Percentiles rank a stretch among this genome's conserved stretches.
These are phyloP conservation scores for Forsythia viridissima DNA, from an alignment of 257 asterid species.

Conservation along the genomic window DNA sequence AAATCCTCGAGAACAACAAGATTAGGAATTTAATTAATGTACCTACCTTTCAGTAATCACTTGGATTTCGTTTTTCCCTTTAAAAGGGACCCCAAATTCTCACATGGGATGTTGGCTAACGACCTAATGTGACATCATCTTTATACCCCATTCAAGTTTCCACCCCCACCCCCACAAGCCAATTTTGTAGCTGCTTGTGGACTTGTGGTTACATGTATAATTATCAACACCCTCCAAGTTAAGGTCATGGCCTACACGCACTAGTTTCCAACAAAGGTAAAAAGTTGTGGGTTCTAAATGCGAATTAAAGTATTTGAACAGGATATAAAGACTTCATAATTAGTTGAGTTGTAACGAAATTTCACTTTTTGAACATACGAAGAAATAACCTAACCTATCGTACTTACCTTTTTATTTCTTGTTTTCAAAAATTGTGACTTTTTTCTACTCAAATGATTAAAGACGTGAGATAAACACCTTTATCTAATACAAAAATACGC, in stretches of 20 bases:
- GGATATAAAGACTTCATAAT: no score
- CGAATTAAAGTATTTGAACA: not conserved
- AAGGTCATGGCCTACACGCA: constrained; percentile 52
- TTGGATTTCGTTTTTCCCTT: constrained; percentile 2
- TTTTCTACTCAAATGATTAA: not conserved
- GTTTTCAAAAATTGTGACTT: not conserved
- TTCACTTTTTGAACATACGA: not conserved
- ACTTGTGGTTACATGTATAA: constrained; percentile 49
- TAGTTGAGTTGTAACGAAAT: not conserved
- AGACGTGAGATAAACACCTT: not conserved
- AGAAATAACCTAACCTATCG: not conserved
- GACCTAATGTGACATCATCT: constrained; percentile 32
- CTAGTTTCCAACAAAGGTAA: constrained; percentile 34
- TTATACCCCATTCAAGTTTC: constrained; percentile 25
- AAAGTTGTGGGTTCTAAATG: not conserved
- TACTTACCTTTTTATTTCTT: not conserved
- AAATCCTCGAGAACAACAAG: not conserved
- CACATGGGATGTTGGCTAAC: constrained; percentile 52
- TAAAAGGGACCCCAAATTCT: constrained; percentile 17
- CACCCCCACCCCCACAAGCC: not conserved
- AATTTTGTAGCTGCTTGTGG: constrained; percentile 25
- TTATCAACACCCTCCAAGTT: constrained; percentile 32
- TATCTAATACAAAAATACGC: not conserved
- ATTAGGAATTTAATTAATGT: not conserved
- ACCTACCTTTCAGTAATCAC: not conserved